phyloP scores from a whole-genome alignment of 139 green algal species.

The Tetradesmus obliquus region DNA sequence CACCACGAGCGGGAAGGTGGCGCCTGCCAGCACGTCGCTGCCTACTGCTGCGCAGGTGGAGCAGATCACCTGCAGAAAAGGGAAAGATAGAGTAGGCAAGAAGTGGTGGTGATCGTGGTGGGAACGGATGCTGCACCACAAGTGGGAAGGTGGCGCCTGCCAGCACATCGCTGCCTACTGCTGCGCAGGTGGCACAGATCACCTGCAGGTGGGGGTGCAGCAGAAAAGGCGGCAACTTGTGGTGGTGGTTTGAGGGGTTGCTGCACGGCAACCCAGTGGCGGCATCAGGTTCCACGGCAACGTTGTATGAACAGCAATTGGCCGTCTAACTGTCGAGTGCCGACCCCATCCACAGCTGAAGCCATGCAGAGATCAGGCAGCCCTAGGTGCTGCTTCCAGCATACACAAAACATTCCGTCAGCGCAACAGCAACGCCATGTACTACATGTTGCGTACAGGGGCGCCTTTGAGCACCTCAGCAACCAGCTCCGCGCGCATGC shows the following conservation, averaged over 20 bases:
- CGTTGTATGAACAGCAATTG: too few species aligned
- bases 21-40: not conserved
- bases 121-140: not conserved
- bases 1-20: not conserved
- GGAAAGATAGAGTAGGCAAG: too few species aligned
- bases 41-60: not conserved
- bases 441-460: not conserved
- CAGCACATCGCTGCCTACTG: constrained; percentile 4
- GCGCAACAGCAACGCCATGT: not conserved
- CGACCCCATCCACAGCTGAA: too few species aligned
- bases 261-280: too few species aligned
- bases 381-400: not conserved
- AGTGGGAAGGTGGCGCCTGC: not conserved
- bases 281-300: too few species aligned
- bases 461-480: not conserved
- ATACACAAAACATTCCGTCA: not conserved
- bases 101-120: too few species aligned
- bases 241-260: too few species aligned
- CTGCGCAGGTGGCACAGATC: constrained; percentile 14
- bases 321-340: too few species aligned
- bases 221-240: too few species aligned
- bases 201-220: not conserved
- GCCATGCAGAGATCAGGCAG: too few species aligned
- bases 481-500: not conserved
- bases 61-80: constrained; percentile 5